phyloP scores from a whole-genome alignment of 176 grass and related monocot genomes.

The Oropetium thomaeum region DNA sequence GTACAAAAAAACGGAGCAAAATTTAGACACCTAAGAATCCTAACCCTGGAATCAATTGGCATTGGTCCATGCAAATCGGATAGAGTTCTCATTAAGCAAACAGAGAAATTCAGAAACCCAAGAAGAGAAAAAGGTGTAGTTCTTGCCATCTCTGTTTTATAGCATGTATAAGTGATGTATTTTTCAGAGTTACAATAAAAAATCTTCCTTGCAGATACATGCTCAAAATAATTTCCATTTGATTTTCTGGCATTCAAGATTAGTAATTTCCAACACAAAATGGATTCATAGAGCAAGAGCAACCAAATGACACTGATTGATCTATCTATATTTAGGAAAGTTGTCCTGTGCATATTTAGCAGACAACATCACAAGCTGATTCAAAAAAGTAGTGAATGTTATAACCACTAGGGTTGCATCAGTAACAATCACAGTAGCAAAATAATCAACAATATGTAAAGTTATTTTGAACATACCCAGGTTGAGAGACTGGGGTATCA shows the following conservation, averaged over 20 bases:
- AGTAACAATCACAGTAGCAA: conserved; percentile 1
- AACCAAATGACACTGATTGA: conserved; percentile 6
- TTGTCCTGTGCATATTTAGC: background rate
- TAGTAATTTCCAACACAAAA: background rate
- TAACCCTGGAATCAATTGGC: background rate
- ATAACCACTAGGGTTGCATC: background rate
- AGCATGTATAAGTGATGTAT: background rate
- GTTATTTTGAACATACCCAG: conserved; percentile 50
- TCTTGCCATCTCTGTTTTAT: background rate
- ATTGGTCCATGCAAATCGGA: background rate
- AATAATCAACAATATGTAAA: background rate
- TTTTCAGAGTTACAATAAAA: background rate
- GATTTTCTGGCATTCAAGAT: background rate
- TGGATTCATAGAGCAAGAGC: background rate
- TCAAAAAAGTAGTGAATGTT: background rate
- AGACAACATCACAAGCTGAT: background rate
- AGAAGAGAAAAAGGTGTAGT: background rate
- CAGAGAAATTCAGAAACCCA: background rate
- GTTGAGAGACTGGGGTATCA: conserved; percentile 66
- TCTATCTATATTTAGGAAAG: background rate
- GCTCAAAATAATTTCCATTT: background rate
- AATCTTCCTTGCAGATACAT: background rate
- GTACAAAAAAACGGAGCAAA: background rate
- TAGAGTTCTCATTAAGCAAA: background rate
- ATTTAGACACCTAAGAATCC: background rate